These are phyloP conservation scores for Cucurbita pepo DNA, from an alignment of 306 rosid genomes.

Conservation along the genomic window DNA sequence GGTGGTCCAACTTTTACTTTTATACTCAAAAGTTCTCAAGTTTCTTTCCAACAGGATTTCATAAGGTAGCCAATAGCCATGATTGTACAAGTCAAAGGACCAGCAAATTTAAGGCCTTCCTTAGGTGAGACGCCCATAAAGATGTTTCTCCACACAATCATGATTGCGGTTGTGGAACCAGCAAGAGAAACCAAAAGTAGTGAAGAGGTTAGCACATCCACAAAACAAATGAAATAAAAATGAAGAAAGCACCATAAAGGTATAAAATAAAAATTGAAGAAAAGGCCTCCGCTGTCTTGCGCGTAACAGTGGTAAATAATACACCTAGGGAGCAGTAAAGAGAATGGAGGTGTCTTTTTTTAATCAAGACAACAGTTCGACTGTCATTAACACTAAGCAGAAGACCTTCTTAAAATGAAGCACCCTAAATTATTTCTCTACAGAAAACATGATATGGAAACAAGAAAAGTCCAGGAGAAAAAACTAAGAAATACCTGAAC, in stretches of 20 bases:
- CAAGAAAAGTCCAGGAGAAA: background rate
- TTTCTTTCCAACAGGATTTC: background rate
- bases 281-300: background rate
- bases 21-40: background rate
- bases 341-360: background rate
- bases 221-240: background rate
- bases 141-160: background rate
- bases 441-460: background rate
- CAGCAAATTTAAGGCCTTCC: background rate
- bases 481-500: conserved; percentile 54
- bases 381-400: background rate
- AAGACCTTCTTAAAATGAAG: background rate
- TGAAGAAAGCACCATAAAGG: background rate
- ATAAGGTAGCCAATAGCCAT: background rate
- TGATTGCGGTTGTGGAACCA: background rate
- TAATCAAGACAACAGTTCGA: background rate
- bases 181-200: background rate
- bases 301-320: background rate
- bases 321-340: background rate
- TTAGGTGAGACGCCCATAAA: background rate
- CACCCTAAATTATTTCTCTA: background rate
- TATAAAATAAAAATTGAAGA: background rate
- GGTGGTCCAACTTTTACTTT: background rate
- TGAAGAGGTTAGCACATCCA: background rate
- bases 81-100: background rate